Base-by-base conservation (phyloP, 345 rosid species). In the Gossypioides kirkii region DNA sequence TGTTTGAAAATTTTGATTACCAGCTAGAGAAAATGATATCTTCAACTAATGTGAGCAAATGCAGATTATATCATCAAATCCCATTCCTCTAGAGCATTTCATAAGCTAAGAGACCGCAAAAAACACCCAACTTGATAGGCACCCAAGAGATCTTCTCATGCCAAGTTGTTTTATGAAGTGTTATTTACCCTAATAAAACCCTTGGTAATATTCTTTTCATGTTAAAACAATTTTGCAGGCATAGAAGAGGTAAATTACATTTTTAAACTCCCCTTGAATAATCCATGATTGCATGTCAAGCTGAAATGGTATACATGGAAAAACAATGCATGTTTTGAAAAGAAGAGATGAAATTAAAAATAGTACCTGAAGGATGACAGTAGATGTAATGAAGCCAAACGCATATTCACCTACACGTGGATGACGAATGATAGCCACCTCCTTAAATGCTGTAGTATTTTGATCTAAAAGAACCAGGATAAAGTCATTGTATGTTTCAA, bases 381-480 rank as follows among this genome's bases (percentile, higher is more conserved):
- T 87, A 32, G 98, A 91, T 80, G 98, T 93, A 77, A 93, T 93
- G 64, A 93, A 93, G 67, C 98, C 98, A 91, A 32, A 32, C 7
- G 38, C 38, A 32, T 32, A 32, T 32, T 32, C 38, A 32, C 38
- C 38, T 5, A 32, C 74, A 73, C 97, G 95, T 53, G 98, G 98
- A 79, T 93, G 98, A 47, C 91, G 86, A 55, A 93, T 91, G 55
- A 93, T 93, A 26, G 98, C 98, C 52, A 93, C 97, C 86, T 93
- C 98, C 82, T 93, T 93, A 73, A 93, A 91, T 50, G 98, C 95
- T 74, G 93, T 88, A 3, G 98, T 91, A 63, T 91, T 93, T 82
- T 93, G 97, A 83, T 89, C 98, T 93, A 83, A 23, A 80, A 73
- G 72, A 50, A 74, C 49, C 2, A 73, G 14, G 32, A 13, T 64